Evolutionary conservation across 75 land plant genomes (phyloP).

Genomic region (Pinus tabuliformis): DNA sequence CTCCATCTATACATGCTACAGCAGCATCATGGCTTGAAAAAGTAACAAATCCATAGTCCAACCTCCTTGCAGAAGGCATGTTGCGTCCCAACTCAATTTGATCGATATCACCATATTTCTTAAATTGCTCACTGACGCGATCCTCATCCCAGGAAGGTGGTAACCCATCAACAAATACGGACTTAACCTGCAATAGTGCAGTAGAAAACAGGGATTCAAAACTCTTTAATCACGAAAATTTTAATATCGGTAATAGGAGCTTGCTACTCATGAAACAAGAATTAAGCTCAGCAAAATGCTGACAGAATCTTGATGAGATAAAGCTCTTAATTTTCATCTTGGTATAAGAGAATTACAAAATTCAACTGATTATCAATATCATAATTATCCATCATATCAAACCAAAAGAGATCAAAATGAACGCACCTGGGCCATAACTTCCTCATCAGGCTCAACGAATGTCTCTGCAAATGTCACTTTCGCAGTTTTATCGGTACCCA

Average conservation of each 20-base stretch:
- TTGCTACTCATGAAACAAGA: background rate
- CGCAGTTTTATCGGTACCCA: slow-evolving; percentile 40
- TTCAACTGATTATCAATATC: too few relatives aligned
- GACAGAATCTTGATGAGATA: background rate
- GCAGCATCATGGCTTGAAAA: slow-evolving; percentile 83
- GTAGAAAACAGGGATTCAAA: background rate
- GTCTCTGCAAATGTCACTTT: slow-evolving; percentile 67
- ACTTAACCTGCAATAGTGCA: slow-evolving; percentile 58
- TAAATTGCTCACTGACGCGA: slow-evolving; percentile 55
- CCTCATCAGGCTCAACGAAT: slow-evolving; percentile 56
- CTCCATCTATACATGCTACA: slow-evolving; percentile 69
- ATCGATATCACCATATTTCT: slow-evolving; percentile 70
- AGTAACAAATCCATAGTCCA: slow-evolving; percentile 89
- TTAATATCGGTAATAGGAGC: too few relatives aligned
- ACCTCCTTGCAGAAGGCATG: slow-evolving; percentile 76
- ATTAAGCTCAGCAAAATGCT: background rate
- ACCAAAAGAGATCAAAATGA: background rate
- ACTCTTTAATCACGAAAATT: background rate
- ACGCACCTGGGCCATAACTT: slow-evolving; percentile 55
- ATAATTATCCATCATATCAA: too few relatives aligned
- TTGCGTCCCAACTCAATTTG: slow-evolving; percentile 80
- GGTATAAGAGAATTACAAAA: too few relatives aligned
- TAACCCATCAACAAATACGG: slow-evolving; percentile 84
- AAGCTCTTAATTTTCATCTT: too few relatives aligned
- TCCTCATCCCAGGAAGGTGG: slow-evolving; percentile 92